Evolutionary conservation across 2,329 filamentous ascomycete genomes (phyloP).

Genomic region (Ilyonectria mors-panacis): DNA sequence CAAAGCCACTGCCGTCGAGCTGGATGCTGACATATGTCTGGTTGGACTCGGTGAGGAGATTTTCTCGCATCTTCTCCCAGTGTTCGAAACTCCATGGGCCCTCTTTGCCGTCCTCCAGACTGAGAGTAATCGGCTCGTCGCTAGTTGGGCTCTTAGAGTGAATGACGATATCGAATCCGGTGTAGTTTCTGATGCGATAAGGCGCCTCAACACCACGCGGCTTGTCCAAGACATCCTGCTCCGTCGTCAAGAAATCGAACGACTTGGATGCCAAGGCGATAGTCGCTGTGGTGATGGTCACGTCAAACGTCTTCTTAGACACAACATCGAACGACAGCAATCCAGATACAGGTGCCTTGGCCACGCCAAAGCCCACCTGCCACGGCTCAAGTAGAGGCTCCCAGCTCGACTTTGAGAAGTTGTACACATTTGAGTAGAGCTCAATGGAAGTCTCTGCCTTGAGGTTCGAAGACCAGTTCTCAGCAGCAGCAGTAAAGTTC

Average conservation of each 20-base stretch:
- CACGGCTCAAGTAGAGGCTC: constrained; percentile 97
- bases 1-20: constrained; percentile 94
- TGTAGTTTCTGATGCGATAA: constrained; percentile 95
- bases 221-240: constrained; percentile 90
- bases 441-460: constrained; percentile 92
- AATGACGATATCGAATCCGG: constrained; percentile 89
- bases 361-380: constrained; percentile 92
- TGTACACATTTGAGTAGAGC: constrained; percentile 96
- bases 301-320: constrained; percentile 91
- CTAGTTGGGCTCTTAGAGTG: constrained; percentile 80
- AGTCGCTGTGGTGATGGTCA: constrained; percentile 92
- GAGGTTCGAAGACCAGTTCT: constrained; percentile 92
- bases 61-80: constrained; percentile 96
- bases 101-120: constrained; percentile 90
- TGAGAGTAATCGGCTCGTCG: constrained; percentile 79
- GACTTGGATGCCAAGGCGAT: constrained; percentile 96
- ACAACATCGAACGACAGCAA: constrained; percentile 86
- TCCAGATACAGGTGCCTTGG: constrained; percentile 82
- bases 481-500: constrained; percentile 85
- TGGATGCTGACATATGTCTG: constrained; percentile 85
- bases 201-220: constrained; percentile 92
- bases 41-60: constrained; percentile 85
- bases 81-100: constrained; percentile 97
- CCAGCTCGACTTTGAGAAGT: constrained; percentile 99
- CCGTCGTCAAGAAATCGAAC: constrained; percentile 88